A percentile compares a stretch with the other conserved stretches of the same genome.
phyloP scores from a whole-genome alignment of 2,329 filamentous ascomycete species.

The Colletotrichum orbiculare region DNA sequence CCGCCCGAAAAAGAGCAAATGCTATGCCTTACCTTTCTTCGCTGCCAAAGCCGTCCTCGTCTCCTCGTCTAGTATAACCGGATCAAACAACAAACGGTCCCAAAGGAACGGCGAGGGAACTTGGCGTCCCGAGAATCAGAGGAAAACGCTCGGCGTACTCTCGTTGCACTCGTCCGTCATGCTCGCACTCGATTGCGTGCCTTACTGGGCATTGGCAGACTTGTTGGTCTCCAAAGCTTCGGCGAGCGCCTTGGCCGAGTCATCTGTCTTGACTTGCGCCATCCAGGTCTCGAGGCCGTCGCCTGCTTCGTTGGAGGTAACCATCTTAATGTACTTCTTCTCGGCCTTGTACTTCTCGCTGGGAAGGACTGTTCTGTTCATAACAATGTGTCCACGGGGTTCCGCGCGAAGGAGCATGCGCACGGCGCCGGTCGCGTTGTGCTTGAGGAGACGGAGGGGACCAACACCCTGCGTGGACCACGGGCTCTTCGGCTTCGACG shows the following conservation, averaged over 20 bases:
- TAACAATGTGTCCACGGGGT: slow-evolving; percentile 76
- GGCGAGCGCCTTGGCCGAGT: slow-evolving; percentile 54
- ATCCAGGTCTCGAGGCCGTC: slow-evolving; percentile 75
- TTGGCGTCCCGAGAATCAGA: not conserved
- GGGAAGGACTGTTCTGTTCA: slow-evolving; percentile 76
- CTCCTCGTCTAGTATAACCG: slow-evolving; percentile 32
- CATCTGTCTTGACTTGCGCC: slow-evolving; percentile 75
- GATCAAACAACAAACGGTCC: slow-evolving; percentile 16
- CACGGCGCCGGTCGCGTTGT: slow-evolving; percentile 74
- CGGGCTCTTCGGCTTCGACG: slow-evolving; percentile 61
- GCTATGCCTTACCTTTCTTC: slow-evolving; percentile 36
- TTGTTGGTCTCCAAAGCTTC: slow-evolving; percentile 52
- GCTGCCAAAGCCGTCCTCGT: slow-evolving; percentile 16
- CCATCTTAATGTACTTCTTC: slow-evolving; percentile 70
- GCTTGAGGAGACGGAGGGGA: slow-evolving; percentile 76
- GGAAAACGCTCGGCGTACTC: slow-evolving; percentile 21
- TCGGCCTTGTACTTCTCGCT: slow-evolving; percentile 71
- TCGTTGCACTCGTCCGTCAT: slow-evolving; percentile 17
- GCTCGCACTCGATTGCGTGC: not conserved
- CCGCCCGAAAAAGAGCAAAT: slow-evolving; percentile 28
- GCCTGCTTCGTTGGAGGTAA: slow-evolving; percentile 67
- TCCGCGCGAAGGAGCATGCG: slow-evolving; percentile 80
- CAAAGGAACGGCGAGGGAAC: not conserved
- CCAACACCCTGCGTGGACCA: slow-evolving; percentile 81
- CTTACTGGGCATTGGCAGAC: slow-evolving; percentile 64